Percentiles rank a stretch among this genome's conserved stretches.
These are phyloP conservation scores for Suillus hirtellus DNA, from an alignment of 768 basidiomycete genomes.

Conservation along the genomic window DNA sequence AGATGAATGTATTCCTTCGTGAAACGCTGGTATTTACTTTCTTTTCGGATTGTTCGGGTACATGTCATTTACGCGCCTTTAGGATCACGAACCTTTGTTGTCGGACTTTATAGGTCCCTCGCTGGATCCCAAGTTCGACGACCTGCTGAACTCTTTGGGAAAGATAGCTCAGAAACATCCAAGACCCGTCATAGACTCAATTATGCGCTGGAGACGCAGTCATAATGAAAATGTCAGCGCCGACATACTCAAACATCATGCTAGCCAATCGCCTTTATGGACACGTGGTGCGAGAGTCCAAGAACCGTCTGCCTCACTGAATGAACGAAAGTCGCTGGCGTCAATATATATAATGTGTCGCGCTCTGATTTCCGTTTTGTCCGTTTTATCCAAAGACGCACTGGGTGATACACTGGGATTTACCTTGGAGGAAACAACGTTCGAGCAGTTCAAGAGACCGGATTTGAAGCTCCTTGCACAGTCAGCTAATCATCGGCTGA, in stretches of 20 bases:
- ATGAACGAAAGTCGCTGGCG: conserved; percentile 77
- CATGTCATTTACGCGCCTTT: neutral
- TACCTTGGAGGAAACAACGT: conserved; percentile 83
- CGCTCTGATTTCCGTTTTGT: conserved; percentile 75
- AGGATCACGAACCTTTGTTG: conserved; percentile 74
- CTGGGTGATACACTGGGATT: conserved; percentile 78
- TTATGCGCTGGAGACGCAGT: conserved; percentile 83
- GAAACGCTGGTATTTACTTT: conserved; percentile 57
- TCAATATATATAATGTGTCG: conserved; percentile 91
- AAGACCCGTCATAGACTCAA: conserved; percentile 81
- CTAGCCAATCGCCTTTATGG: conserved; percentile 37
- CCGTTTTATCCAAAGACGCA: conserved; percentile 70
- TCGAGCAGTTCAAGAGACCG: conserved; percentile 78
- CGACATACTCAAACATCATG: conserved; percentile 51
- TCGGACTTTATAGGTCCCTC: conserved; percentile 67
- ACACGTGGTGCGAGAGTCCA: conserved; percentile 37
- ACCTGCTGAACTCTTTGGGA: conserved; percentile 80
- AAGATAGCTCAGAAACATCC: conserved; percentile 84
- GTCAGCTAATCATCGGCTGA: conserved; percentile 76
- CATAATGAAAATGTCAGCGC: conserved; percentile 55
- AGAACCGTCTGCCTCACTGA: conserved; percentile 52
- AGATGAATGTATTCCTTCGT: conserved; percentile 74
- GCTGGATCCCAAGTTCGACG: conserved; percentile 79
- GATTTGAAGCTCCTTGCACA: conserved; percentile 64
- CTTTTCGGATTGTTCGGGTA: neutral